These are phyloP conservation scores for Neurospora crassa DNA, from an alignment of 2,329 filamentous ascomycete genomes.

Conservation along the genomic window DNA sequence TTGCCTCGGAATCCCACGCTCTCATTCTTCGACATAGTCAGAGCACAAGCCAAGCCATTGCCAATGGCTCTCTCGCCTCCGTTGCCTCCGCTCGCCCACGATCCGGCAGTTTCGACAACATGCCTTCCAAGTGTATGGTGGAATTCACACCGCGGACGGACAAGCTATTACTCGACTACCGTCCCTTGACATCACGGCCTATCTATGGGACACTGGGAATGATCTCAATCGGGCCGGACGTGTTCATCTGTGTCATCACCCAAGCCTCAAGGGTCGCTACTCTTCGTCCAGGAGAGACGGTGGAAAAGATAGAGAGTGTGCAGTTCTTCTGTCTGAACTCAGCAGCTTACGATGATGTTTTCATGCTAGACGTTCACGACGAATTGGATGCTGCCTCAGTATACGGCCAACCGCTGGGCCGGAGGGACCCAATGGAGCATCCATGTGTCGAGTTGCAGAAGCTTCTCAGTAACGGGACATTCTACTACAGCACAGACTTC, in stretches of 20 bases:
- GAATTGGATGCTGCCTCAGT: slow-evolving; percentile 39
- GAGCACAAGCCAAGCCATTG: slow-evolving; percentile 48
- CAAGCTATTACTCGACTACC: slow-evolving; percentile 65
- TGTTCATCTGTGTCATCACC: slow-evolving; percentile 86
- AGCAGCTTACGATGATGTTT: slow-evolving; percentile 72
- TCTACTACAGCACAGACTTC: slow-evolving; percentile 98
- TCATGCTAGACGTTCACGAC: slow-evolving; percentile 44
- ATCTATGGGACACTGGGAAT: slow-evolving; percentile 82
- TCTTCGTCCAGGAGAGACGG: slow-evolving; percentile 76
- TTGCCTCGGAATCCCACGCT: slow-evolving; percentile 69
- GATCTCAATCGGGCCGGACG: slow-evolving; percentile 72
- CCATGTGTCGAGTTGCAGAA: slow-evolving; percentile 88
- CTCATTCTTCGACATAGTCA: slow-evolving; percentile 76
- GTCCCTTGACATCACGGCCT: slow-evolving; percentile 60
- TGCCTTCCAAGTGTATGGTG: slow-evolving; percentile 67
- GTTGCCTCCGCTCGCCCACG: slow-evolving; percentile 37
- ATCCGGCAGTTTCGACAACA: slow-evolving; percentile 30
- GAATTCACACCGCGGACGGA: slow-evolving; percentile 63
- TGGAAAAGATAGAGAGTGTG: slow-evolving; percentile 77
- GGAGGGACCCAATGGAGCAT: slow-evolving; percentile 69
- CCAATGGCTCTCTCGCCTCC: slow-evolving; percentile 50
- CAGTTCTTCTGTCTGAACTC: slow-evolving; percentile 91
- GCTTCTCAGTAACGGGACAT: slow-evolving; percentile 83
- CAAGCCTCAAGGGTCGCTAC: slow-evolving; percentile 69
- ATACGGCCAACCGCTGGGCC: slow-evolving; percentile 45